Percentiles rank a stretch among this genome's conserved stretches.
Evolutionary conservation across 495 filamentous ascomycete species (phyloP).

Genomic region (Corynascus novoguineensis): DNA sequence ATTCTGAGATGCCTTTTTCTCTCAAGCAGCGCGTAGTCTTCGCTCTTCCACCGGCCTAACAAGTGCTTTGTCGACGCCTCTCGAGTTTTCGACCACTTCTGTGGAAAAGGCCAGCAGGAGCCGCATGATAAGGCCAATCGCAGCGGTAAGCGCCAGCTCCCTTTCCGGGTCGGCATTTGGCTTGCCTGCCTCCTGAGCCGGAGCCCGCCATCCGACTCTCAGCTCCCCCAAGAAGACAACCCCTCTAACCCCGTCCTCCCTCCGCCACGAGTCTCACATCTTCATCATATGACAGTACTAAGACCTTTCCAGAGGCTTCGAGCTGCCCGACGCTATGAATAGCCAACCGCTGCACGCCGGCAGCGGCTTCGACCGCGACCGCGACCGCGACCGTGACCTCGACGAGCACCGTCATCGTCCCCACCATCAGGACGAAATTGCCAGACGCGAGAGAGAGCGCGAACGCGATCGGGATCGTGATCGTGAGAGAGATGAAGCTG

Average conservation of each 20-base stretch:
- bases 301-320: slow-evolving; percentile 23
- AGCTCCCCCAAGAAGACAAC: background rate
- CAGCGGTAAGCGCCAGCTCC: slow-evolving; percentile 20
- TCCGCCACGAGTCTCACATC: background rate
- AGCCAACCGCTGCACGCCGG: slow-evolving; percentile 38
- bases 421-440: slow-evolving; percentile 33
- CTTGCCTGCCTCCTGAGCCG: slow-evolving; percentile 7
- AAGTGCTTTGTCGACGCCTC: background rate
- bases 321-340: slow-evolving; percentile 35
- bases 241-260: background rate
- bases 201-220: background rate
- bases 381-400: slow-evolving; percentile 37
- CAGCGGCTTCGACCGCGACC: slow-evolving; percentile 38
- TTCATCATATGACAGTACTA: slow-evolving; percentile 8
- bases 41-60: background rate
- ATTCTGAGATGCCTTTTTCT: slow-evolving; percentile 3
- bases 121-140: slow-evolving; percentile 18
- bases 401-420: slow-evolving; percentile 39
- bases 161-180: slow-evolving; percentile 9
- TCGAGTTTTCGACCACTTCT: background rate
- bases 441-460: slow-evolving; percentile 25
- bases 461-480: slow-evolving; percentile 32
- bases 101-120: background rate
- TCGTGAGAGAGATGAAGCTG: slow-evolving; percentile 57
- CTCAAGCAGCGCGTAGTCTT: background rate